A percentile compares a stretch with the other conserved stretches of the same genome.
Conservation (phyloP, 805 yeast species). For the Wickerhamiella brachini region DNA sequence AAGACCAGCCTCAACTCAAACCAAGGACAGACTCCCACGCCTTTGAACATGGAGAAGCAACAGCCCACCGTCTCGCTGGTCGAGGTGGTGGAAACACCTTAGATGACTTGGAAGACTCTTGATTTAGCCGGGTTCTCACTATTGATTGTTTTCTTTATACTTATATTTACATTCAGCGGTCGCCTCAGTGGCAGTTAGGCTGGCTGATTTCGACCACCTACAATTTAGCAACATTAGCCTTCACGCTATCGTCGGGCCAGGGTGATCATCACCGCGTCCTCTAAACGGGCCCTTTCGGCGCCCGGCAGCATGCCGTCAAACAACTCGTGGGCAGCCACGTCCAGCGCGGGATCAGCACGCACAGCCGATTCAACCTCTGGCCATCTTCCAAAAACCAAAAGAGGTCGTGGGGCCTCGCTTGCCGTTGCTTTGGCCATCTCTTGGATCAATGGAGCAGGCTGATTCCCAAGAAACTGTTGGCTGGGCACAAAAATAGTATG, state of each 20-base stretch:
- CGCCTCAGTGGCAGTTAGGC: no score
- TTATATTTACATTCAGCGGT: no score
- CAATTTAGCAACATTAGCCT: no score
- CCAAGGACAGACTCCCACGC: not conserved
- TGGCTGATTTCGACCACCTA: no score
- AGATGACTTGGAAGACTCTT: not conserved
- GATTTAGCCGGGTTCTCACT: not conserved
- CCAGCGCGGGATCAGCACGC: constrained; percentile 36
- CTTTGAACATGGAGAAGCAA: not conserved
- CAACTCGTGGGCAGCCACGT: constrained; percentile 41
- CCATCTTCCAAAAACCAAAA: constrained; percentile 55
- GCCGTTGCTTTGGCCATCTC: constrained; percentile 17
- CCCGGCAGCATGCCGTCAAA: constrained; percentile 51
- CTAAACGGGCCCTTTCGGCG: constrained; percentile 46
- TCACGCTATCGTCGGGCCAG: constrained; percentile 6
- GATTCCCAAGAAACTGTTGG: constrained; percentile 36
- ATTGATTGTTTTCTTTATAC: not conserved
- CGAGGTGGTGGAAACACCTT: constrained; percentile 1
- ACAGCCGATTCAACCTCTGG: constrained; percentile 42
- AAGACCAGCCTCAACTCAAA: not conserved
- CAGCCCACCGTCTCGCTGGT: constrained; percentile 2
- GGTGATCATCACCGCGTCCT: constrained; percentile 51
- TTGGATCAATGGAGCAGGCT: constrained; percentile 19
- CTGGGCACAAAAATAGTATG: constrained; percentile 51
- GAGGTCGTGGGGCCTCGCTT: constrained; percentile 13